Evolutionary conservation across 306 rosid species (phyloP), one percentile per base, ranked within the genome.

Genomic region (Alnus rubra): DNA sequence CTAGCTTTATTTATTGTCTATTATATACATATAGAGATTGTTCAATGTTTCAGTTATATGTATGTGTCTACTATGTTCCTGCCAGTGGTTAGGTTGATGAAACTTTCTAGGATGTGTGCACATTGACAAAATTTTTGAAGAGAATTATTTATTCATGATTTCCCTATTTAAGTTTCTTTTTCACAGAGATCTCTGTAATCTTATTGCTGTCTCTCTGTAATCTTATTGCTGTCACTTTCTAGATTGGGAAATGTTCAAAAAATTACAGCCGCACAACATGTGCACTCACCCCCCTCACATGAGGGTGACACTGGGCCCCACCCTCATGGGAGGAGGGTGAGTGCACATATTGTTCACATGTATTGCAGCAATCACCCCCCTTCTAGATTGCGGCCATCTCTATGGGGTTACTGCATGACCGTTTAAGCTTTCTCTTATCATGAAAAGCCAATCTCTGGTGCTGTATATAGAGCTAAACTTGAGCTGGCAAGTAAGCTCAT

Each of bases 1-100:
- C 60, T 63, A 45, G 60, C 79, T 54, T 67, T 78, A 48, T 28
- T 81, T 78, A 44, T 33, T 81, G 31, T 77, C 48, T 79, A 49
- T 74, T 55, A 75, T 49, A 70, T 50, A 74, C 45, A 63, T 23
- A 69, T 76, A 37, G 30, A 67, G 56, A 60, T 75, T 53, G 63
- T 81, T 49, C 65, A 50, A 33, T 68, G 55, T 58, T 58, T 49
- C 3, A 39, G 7, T 59, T 42, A 69, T 71, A 15, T 37, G 28
- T 70, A 30, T 48, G 31, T 64, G 23, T 15, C 12, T 35, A 37
- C 16, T 64, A 10, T 54, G 63, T n/a, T 1, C 2, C 2, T 37
- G 69, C 10, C 11, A 19, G 28, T 71, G 33, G 42, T 15, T 79
- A 44, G 45, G 56, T 31, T 73, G 4, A 7, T 19, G 33, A 50